These are phyloP conservation scores for Discostella pseudostelligera DNA, from an alignment of 108 stramenopile genomes.

Conservation along the genomic window DNA sequence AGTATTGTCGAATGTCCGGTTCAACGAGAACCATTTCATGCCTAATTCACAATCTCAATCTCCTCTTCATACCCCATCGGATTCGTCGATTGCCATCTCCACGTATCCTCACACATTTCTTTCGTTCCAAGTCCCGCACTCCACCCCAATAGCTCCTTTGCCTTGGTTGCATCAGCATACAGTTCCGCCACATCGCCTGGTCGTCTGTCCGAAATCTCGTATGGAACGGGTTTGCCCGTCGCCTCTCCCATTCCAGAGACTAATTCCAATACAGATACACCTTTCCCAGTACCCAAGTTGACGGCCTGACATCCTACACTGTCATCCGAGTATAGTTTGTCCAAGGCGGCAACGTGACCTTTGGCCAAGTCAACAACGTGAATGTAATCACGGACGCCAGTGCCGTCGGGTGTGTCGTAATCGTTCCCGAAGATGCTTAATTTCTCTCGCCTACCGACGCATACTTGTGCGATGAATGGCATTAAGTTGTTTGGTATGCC, in stretches of 20 bases:
- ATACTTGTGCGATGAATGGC: slow-evolving; percentile 93
- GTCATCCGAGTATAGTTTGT: slow-evolving; percentile 70
- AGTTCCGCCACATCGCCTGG: slow-evolving; percentile 93
- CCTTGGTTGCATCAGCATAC: slow-evolving; percentile 90
- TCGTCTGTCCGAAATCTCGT: slow-evolving; percentile 84
- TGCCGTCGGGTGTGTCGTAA: slow-evolving; percentile 98
- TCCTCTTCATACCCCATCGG: slow-evolving; percentile 88
- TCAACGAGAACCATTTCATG: too few species aligned
- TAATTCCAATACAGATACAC: slow-evolving; percentile 93
- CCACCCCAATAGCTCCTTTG: slow-evolving; percentile 86
- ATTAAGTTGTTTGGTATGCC: slow-evolving; percentile 92
- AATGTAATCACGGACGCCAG: slow-evolving; percentile 99
- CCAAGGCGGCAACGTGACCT: slow-evolving; percentile 93
- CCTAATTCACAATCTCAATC: slow-evolving; percentile 46
- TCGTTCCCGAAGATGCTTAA: slow-evolving; percentile 96
- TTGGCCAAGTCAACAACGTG: slow-evolving; percentile 98
- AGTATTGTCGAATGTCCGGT: too few species aligned
- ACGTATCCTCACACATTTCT: slow-evolving; percentile 96
- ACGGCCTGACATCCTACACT: slow-evolving; percentile 80
- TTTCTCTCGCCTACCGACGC: slow-evolving; percentile 91
- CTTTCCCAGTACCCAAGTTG: slow-evolving; percentile 96
- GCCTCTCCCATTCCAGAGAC: slow-evolving; percentile 93
- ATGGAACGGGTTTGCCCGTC: slow-evolving; percentile 85
- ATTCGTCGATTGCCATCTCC: slow-evolving; percentile 97
- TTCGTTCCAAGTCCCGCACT: slow-evolving; percentile 82